phyloP scores from a whole-genome alignment of 805 yeast species.

The Zygotorulaspora sp. region DNA sequence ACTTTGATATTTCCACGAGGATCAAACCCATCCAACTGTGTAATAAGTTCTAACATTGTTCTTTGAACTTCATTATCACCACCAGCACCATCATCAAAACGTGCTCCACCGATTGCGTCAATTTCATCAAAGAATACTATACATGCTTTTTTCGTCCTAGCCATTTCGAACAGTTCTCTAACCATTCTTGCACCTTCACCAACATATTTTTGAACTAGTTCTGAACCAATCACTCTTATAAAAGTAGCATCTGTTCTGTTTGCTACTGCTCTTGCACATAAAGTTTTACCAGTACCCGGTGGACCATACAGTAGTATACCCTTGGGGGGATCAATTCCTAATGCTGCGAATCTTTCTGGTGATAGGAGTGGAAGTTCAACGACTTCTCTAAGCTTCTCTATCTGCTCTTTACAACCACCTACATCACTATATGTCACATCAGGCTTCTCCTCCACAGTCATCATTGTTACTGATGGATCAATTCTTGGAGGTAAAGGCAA shows the following conservation, averaged over 20 bases:
- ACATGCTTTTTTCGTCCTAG: constrained; percentile 96
- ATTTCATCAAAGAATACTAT: constrained; percentile 97
- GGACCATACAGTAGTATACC: constrained; percentile 96
- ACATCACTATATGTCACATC: constrained; percentile 97
- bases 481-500: constrained; percentile 96
- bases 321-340: constrained; percentile 98
- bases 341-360: constrained; percentile 93
- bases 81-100: constrained; percentile 99
- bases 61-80: constrained; percentile 99
- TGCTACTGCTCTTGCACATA: constrained; percentile 98
- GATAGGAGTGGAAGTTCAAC: constrained; percentile 90
- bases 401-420: constrained; percentile 98
- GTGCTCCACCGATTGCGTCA: constrained; percentile 99
- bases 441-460: constrained; percentile 99
- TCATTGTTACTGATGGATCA: constrained; percentile 98
- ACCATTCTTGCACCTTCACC: constrained; percentile 99
- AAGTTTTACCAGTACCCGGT: constrained; percentile 97
- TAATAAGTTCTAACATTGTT: constrained; percentile 96
- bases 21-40: constrained; percentile 97
- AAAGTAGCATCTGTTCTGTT: constrained; percentile 99
- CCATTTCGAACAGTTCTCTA: constrained; percentile 97
- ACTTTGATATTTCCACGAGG: constrained; percentile 98
- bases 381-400: constrained; percentile 92
- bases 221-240: constrained; percentile 97
- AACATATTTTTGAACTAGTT: constrained; percentile 94